Percentiles rank a stretch among this genome's conserved stretches.
phyloP scores from a whole-genome alignment of 345 rosid genomes.

The Hevea brasiliensis region DNA sequence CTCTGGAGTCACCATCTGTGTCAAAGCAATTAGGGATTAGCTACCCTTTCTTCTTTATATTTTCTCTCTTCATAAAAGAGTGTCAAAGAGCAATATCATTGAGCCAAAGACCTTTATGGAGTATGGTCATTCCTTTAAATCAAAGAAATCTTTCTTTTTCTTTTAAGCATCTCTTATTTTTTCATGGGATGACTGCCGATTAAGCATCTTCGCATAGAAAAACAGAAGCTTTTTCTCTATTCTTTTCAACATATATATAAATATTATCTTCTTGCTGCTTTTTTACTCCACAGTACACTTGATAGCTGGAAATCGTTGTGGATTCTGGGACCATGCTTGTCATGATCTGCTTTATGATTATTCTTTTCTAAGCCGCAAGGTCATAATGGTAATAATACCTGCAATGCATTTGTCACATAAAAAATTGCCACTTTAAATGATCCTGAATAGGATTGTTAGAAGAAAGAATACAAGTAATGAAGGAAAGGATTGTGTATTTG shows the following conservation, averaged over 20 bases:
- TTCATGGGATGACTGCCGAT: not conserved
- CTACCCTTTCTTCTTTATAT: no score
- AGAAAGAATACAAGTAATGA: no score
- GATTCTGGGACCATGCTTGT: conserved; percentile 1
- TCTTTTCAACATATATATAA: no score
- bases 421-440: no score
- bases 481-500: no score
- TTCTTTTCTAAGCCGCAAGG: conserved; percentile 25
- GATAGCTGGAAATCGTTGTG: conserved; percentile 1
- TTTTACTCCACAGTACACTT: not conserved
- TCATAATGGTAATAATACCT: not conserved
- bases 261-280: not conserved
- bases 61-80: not conserved
- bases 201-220: not conserved
- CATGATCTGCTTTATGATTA: not conserved
- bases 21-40: not conserved
- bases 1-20: not conserved
- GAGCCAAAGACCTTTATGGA: not conserved
- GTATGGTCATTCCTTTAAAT: not conserved
- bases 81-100: not conserved
- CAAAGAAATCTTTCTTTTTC: not conserved
- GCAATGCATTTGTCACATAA: no score
- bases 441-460: no score
- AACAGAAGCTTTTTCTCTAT: not conserved
- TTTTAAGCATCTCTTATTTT: not conserved